Conservation (phyloP, 257 asterid species). For the Dorcoceras hygrometricum region DNA sequence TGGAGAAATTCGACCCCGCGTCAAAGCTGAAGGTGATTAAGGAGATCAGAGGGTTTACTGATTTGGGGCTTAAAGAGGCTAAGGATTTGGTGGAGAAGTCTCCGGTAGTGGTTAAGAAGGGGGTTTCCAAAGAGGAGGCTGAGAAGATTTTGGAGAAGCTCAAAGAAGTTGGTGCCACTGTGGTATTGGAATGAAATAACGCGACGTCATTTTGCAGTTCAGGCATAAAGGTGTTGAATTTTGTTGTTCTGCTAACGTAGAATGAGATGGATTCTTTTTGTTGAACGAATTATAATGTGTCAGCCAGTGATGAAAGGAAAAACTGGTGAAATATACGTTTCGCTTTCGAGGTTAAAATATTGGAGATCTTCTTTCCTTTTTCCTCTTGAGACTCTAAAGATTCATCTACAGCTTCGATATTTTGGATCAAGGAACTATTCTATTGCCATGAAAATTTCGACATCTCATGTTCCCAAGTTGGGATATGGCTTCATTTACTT, state of each 20-base stretch:
- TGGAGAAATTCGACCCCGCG: slow-evolving; percentile 45
- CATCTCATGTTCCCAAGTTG: background rate
- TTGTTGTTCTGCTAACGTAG: background rate
- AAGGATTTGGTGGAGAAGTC: slow-evolving; percentile 55
- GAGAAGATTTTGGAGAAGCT: slow-evolving; percentile 47
- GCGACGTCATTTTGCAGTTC: background rate
- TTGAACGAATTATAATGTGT: background rate
- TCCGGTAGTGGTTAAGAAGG: slow-evolving; percentile 44
- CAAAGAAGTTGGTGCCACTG: slow-evolving; percentile 48
- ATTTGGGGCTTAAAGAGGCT: slow-evolving; percentile 54
- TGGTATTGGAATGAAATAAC: slow-evolving; percentile 34
- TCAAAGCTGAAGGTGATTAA: slow-evolving; percentile 53
- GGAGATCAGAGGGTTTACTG: slow-evolving; percentile 52
- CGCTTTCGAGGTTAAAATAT: slow-evolving; percentile 15
- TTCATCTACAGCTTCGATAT: background rate
- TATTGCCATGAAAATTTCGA: background rate
- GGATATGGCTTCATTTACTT: background rate
- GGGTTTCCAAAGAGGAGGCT: slow-evolving; percentile 45
- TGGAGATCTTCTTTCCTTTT: slow-evolving; percentile 10
- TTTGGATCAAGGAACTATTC: background rate
- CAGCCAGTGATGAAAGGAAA: background rate
- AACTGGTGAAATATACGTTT: slow-evolving; percentile 3
- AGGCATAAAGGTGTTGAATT: background rate
- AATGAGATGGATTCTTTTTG: background rate
- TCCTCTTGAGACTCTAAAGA: background rate